phyloP scores from a whole-genome alignment of 495 filamentous ascomycete genomes.

The Hypoxylon perforatum region DNA sequence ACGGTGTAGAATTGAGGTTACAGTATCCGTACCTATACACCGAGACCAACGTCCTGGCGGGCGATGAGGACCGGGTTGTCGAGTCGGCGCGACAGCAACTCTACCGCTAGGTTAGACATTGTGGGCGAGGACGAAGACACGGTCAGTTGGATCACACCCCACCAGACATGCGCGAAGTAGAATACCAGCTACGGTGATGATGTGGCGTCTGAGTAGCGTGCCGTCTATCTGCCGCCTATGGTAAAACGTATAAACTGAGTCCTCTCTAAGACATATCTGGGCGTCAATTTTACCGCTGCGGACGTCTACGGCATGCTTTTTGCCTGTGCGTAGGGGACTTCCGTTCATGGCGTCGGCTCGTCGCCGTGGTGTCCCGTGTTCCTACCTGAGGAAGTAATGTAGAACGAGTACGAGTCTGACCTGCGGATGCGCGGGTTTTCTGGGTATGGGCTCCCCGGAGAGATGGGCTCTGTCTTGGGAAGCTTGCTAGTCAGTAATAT shows the following conservation, averaged over 20 bases:
- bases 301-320: too few species aligned
- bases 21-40: slow-evolving; percentile 29
- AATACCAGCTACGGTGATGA: slow-evolving; percentile 5
- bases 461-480: slow-evolving; percentile 25
- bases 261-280: too few species aligned
- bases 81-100: slow-evolving; percentile 30
- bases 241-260: too few species aligned
- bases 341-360: slow-evolving; percentile 21
- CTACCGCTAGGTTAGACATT: slow-evolving; percentile 6
- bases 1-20: slow-evolving; percentile 26
- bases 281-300: too few species aligned
- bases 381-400: slow-evolving; percentile 21
- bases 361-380: slow-evolving; percentile 34
- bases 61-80: slow-evolving; percentile 30
- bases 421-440: too few species aligned
- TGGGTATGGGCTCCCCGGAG: too few species aligned
- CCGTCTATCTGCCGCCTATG: too few species aligned
- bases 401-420: too few species aligned
- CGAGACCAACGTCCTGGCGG: slow-evolving; percentile 19
- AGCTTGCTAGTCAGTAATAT: slow-evolving; percentile 24
- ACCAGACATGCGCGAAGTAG: slow-evolving; percentile 25
- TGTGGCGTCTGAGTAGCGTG: slow-evolving; percentile 11
- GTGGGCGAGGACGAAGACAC: slow-evolving; percentile 20
- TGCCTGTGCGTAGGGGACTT: slow-evolving; percentile 34
- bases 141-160: slow-evolving; percentile 31